Evolutionary conservation across 1,139 yeast species (phyloP).

Genomic region (Yamadazyma atlantica): DNA sequence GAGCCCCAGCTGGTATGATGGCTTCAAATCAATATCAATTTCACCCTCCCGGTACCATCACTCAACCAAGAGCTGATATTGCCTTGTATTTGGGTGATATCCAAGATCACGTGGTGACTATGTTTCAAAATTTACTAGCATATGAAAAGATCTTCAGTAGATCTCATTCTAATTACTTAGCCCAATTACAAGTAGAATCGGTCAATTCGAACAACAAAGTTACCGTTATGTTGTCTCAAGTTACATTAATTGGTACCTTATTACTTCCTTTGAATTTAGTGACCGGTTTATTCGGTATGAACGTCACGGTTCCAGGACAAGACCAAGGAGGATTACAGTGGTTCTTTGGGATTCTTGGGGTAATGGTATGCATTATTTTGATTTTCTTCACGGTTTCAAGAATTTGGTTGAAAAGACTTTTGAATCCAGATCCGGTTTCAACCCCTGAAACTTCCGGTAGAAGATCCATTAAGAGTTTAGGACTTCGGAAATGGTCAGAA

Average conservation of each 20-base stretch:
- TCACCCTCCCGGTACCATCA: constrained; percentile 22
- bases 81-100: constrained; percentile 93
- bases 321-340: constrained; percentile 19
- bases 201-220: constrained; percentile 82
- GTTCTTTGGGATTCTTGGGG: constrained; percentile 42
- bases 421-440: constrained; percentile 16
- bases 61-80: constrained; percentile 79
- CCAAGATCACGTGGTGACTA: constrained; percentile 95
- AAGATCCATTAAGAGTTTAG: constrained; percentile 46
- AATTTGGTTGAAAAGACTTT: constrained; percentile 32
- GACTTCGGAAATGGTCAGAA: constrained; percentile 33
- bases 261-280: constrained; percentile 86
- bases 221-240: constrained; percentile 84
- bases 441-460: constrained; percentile 19
- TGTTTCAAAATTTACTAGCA: constrained; percentile 86
- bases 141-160: constrained; percentile 92
- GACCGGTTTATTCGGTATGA: constrained; percentile 96
- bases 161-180: constrained; percentile 88
- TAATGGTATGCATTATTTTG: constrained; percentile 33
- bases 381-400: constrained; percentile 32
- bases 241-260: constrained; percentile 87
- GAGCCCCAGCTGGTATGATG: constrained; percentile 17
- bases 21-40: constrained; percentile 18
- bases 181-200: constrained; percentile 91
- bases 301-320: constrained; percentile 83